These are phyloP conservation scores for Backusella mclennaniae DNA, from an alignment of 192 early-diverging fungal genomes.

Conservation along the genomic window DNA sequence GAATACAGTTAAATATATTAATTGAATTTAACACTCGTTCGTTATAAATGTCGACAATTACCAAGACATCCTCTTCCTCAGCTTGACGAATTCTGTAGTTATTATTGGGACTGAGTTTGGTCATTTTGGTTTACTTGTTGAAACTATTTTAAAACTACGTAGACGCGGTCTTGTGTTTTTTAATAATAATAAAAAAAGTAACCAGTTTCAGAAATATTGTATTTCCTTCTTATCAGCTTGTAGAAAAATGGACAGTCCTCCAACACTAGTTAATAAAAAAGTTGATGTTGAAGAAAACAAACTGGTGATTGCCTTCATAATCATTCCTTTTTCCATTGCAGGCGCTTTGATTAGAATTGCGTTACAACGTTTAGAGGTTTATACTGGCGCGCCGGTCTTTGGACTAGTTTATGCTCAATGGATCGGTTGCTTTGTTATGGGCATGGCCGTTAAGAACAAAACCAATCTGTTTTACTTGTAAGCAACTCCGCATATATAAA, in stretches of 20 bases:
- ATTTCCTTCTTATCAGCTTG: not conserved
- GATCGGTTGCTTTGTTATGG: constrained; percentile 66
- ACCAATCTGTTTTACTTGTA: constrained; percentile 25
- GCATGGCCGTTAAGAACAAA: constrained; percentile 34
- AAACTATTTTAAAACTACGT: not conserved
- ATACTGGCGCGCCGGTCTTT: constrained; percentile 59
- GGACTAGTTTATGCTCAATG: constrained; percentile 63
- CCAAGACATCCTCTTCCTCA: constrained; percentile 32
- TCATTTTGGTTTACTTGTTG: not conserved
- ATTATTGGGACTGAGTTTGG: not conserved
- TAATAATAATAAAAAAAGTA: not conserved
- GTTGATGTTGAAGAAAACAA: constrained; percentile 32
- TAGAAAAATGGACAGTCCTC: not conserved
- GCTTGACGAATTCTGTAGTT: constrained; percentile 37
- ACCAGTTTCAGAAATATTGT: not conserved
- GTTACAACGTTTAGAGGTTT: constrained; percentile 53
- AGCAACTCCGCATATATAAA: constrained; percentile 20
- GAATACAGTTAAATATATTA: constrained; percentile 38
- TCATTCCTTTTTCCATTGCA: constrained; percentile 59
- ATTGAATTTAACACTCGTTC: constrained; percentile 38
- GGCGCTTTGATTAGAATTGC: constrained; percentile 65
- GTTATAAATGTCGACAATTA: constrained; percentile 47
- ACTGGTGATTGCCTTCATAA: constrained; percentile 19
- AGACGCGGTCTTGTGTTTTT: not conserved
- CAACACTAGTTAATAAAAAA: not conserved